Conservation (phyloP, 2,329 filamentous ascomycete species). For the Massarina eburnea region DNA sequence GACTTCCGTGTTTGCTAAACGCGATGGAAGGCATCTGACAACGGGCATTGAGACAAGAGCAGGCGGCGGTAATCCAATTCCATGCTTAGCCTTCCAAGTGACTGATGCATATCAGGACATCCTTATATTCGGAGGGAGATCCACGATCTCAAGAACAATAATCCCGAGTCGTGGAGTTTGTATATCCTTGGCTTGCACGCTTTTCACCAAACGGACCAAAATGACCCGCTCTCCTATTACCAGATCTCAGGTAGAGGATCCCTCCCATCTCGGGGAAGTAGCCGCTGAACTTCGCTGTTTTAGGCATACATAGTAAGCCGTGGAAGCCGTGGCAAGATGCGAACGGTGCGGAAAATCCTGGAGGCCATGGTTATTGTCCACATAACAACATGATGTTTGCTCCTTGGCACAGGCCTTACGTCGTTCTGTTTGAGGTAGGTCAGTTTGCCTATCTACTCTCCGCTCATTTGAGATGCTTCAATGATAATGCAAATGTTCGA, state of each 20-base stretch:
- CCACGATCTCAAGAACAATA: slow-evolving; percentile 61
- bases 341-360: slow-evolving; percentile 34
- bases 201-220: slow-evolving; percentile 68
- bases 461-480: not conserved
- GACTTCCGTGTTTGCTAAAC: not conserved
- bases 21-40: slow-evolving; percentile 12
- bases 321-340: slow-evolving; percentile 40
- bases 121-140: slow-evolving; percentile 63
- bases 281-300: too few species aligned
- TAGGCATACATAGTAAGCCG: slow-evolving; percentile 39
- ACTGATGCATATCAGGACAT: slow-evolving; percentile 23
- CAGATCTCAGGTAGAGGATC: slow-evolving; percentile 67
- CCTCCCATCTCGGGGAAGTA: too few species aligned
- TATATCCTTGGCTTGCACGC: slow-evolving; percentile 73
- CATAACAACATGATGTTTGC: slow-evolving; percentile 78
- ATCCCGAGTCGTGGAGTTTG: slow-evolving; percentile 68
- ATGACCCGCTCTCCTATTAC: slow-evolving; percentile 70
- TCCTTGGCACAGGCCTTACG: slow-evolving; percentile 83
- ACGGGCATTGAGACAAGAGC: slow-evolving; percentile 23
- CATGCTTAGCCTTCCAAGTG: not conserved
- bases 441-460: not conserved
- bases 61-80: slow-evolving; percentile 10
- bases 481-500: not conserved
- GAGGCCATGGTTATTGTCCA: slow-evolving; percentile 66
- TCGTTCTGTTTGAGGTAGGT: slow-evolving; percentile 62